These are phyloP conservation scores for Chaetomium tenue DNA, from an alignment of 495 filamentous ascomycete species.

Conservation along the genomic window DNA sequence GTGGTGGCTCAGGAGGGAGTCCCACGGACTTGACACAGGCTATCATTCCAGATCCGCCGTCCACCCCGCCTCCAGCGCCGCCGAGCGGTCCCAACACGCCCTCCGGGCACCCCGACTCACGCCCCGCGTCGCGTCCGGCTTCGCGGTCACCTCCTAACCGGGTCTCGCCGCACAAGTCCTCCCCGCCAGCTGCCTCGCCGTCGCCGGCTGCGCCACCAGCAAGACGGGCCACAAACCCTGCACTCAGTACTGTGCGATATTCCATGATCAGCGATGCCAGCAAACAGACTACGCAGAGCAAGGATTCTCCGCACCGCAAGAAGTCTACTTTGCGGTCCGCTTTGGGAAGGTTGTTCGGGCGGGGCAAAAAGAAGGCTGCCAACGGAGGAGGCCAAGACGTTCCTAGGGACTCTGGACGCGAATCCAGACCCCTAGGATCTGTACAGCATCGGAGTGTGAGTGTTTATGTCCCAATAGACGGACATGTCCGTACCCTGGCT, in stretches of 20 bases:
- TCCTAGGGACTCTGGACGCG: constrained; percentile 22
- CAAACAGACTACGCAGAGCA: constrained; percentile 34
- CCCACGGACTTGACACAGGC: constrained; percentile 24
- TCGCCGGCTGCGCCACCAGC: constrained; percentile 21
- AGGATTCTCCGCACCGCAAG: constrained; percentile 45
- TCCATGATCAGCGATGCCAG: constrained; percentile 43
- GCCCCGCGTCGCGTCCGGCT: constrained; percentile 28
- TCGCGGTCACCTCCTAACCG: constrained; percentile 30
- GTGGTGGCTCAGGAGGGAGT: constrained; percentile 17
- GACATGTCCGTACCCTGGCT: neutral
- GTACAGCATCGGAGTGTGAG: constrained; percentile 49
- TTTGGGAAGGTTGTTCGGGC: constrained; percentile 51
- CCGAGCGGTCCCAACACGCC: constrained; percentile 21
- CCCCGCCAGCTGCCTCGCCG: constrained; percentile 26
- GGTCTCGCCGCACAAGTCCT: constrained; percentile 23
- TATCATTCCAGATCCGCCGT: constrained; percentile 25
- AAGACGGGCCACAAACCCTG: constrained; percentile 39
- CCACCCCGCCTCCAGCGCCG: constrained; percentile 28
- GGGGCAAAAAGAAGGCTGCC: constrained; percentile 46
- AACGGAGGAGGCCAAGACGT: constrained; percentile 26
- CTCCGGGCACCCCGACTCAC: constrained; percentile 23
- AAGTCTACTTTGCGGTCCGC: constrained; percentile 51
- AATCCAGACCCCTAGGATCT: constrained; percentile 23
- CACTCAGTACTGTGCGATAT: constrained; percentile 39
- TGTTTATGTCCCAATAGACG: constrained; percentile 6